A percentile compares a stretch with the other conserved stretches of the same genome.
Evolutionary conservation across 371 early-diverging fungal species (phyloP).

Genomic region (Syncephalastrum monosporum): DNA sequence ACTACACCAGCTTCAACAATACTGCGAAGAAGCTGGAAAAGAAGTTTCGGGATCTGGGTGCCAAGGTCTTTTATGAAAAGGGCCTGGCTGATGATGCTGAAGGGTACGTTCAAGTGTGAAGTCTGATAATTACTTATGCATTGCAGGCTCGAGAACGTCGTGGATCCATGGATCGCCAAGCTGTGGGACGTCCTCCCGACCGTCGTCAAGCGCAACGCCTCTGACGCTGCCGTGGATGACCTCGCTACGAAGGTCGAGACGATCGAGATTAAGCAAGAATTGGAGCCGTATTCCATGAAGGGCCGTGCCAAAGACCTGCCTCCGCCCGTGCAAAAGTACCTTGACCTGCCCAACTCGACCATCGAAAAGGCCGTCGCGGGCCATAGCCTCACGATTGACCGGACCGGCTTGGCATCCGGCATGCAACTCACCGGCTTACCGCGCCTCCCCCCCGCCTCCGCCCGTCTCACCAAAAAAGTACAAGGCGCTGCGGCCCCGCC

Average conservation of each 20-base stretch:
- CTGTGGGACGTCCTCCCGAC: conserved; percentile 77
- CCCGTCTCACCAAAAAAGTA: conserved; percentile 27
- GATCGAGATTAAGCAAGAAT: conserved; percentile 11
- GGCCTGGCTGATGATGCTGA: conserved; percentile 91
- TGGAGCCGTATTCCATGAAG: conserved; percentile 12
- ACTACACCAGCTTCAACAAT: conserved; percentile 88
- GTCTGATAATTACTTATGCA: conserved; percentile 25
- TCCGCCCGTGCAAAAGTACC: conserved; percentile 15
- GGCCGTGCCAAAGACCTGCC: conserved; percentile 14
- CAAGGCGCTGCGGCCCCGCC: conserved; percentile 3
- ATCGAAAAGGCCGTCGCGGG: conserved; percentile 17
- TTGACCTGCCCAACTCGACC: conserved; percentile 14
- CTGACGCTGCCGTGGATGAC: conserved; percentile 2
- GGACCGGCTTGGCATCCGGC: conserved; percentile 49
- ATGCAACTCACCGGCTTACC: conserved; percentile 67
- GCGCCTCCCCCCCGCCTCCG: conserved; percentile 53
- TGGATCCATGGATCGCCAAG: conserved; percentile 91
- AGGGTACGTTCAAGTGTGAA: conserved; percentile 52
- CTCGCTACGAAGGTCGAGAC: conserved; percentile 9
- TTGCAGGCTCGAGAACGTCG: conserved; percentile 65
- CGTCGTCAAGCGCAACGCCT: conserved; percentile 15
- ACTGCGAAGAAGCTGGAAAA: conserved; percentile 78
- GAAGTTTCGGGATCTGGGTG: conserved; percentile 74
- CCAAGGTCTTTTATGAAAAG: conserved; percentile 65
- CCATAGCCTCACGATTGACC: conserved; percentile 45